A percentile compares a stretch with the other conserved stretches of the same genome.
Evolutionary conservation across 768 basidiomycete species (phyloP).

Genomic region (Leccinum subtestaceum): DNA sequence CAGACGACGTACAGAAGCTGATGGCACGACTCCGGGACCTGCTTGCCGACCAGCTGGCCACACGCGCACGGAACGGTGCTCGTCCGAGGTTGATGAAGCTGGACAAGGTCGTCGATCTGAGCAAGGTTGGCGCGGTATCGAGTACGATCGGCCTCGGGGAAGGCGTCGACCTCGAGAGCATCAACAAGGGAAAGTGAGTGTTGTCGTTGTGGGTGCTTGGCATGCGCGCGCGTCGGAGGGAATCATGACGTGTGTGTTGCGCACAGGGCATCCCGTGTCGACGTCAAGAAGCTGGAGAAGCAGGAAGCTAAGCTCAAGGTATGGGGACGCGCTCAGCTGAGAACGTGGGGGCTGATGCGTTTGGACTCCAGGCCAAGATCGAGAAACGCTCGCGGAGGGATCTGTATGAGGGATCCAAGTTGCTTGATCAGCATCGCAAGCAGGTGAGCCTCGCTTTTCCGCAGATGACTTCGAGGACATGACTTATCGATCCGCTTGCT

Average conservation of each 20-base stretch:
- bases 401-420: conserved; percentile 94
- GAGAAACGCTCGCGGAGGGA: conserved; percentile 91
- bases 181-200: conserved; percentile 89
- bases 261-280: conserved; percentile 80
- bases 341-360: not conserved
- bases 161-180: conserved; percentile 86
- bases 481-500: not conserved
- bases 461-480: not conserved
- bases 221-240: not conserved
- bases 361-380: conserved; percentile 73
- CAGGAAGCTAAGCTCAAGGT: conserved; percentile 95
- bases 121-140: conserved; percentile 72
- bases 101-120: conserved; percentile 88
- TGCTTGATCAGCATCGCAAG: conserved; percentile 89
- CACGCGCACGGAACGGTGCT: conserved; percentile 53
- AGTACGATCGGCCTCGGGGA: conserved; percentile 76
- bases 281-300: conserved; percentile 94
- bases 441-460: conserved; percentile 48
- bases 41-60: conserved; percentile 61
- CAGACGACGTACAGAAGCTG: conserved; percentile 60
- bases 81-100: conserved; percentile 70
- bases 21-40: conserved; percentile 62
- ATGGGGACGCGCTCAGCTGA: conserved; percentile 2
- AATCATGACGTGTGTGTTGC: conserved; percentile 10
- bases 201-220: conserved; percentile 8